Percentiles rank a stretch among this genome's conserved stretches.
Evolutionary conservation across 2,329 filamentous ascomycete genomes (phyloP).

Genomic region (Fusarium citri): DNA sequence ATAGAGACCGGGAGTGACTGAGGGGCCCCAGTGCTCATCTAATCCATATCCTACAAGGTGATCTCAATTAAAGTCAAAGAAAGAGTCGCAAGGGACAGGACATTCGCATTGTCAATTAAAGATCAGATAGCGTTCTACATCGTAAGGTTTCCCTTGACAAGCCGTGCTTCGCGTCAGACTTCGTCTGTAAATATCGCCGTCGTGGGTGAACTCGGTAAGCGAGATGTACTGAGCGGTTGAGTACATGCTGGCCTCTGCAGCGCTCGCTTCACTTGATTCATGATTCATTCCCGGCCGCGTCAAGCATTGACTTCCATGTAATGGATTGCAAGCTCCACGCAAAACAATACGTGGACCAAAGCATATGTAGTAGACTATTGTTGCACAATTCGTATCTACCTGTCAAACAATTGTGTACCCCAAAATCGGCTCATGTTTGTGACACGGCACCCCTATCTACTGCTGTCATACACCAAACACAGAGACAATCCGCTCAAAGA

Average conservation of each 20-base stretch:
- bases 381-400: not conserved
- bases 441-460: not conserved
- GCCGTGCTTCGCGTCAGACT: not conserved
- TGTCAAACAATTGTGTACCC: not conserved
- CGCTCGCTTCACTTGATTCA: not conserved
- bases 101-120: not conserved
- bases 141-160: not conserved
- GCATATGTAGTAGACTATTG: not conserved
- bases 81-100: fast-evolving
- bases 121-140: not conserved
- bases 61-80: not conserved
- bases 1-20: not conserved
- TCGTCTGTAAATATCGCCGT: not conserved
- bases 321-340: not conserved
- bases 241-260: not conserved
- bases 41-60: not conserved
- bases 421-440: constrained; percentile 4
- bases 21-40: not conserved
- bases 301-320: not conserved
- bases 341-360: not conserved
- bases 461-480: constrained; percentile 1
- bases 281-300: not conserved
- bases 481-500: not conserved
- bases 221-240: not conserved
- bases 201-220: not conserved